These are phyloP conservation scores for Trichoderma parareesei DNA, from an alignment of 495 filamentous ascomycete species.

Conservation along the genomic window DNA sequence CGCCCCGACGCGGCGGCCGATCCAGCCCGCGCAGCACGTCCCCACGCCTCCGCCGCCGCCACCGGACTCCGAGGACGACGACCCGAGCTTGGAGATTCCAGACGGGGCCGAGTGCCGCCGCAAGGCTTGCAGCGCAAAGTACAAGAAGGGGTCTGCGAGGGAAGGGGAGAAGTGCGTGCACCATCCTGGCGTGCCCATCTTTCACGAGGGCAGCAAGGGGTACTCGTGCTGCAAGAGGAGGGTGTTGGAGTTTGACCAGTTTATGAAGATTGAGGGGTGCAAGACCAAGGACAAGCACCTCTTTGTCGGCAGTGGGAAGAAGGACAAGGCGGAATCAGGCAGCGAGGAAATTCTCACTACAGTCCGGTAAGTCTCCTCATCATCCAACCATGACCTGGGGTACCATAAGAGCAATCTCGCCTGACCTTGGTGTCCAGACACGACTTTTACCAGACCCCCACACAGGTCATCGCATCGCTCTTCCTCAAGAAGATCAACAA, in stretches of 20 bases:
- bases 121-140: slow-evolving; percentile 59
- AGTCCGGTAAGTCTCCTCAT: slow-evolving; percentile 51
- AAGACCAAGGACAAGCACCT: slow-evolving; percentile 71
- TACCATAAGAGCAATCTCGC: not conserved
- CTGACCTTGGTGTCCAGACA: slow-evolving; percentile 38
- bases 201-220: slow-evolving; percentile 96
- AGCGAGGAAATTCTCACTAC: slow-evolving; percentile 54
- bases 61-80: slow-evolving; percentile 83
- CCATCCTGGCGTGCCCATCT: slow-evolving; percentile 81
- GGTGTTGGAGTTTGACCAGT: slow-evolving; percentile 95
- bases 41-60: slow-evolving; percentile 55
- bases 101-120: slow-evolving; percentile 69
- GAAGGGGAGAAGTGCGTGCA: slow-evolving; percentile 75
- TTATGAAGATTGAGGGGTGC: slow-evolving; percentile 91
- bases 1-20: slow-evolving; percentile 39
- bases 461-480: slow-evolving; percentile 78
- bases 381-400: not conserved
- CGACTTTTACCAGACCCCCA: slow-evolving; percentile 92
- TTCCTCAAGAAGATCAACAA: slow-evolving; percentile 98
- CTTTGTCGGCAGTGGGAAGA: slow-evolving; percentile 75
- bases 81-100: slow-evolving; percentile 59
- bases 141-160: slow-evolving; percentile 48
- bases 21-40: slow-evolving; percentile 46
- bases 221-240: slow-evolving; percentile 94
- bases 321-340: slow-evolving; percentile 42